A percentile compares a stretch with the other conserved stretches of the same genome.
These are phyloP conservation scores for Hypoxylon trugodes DNA, from an alignment of 495 filamentous ascomycete species.

Conservation along the genomic window DNA sequence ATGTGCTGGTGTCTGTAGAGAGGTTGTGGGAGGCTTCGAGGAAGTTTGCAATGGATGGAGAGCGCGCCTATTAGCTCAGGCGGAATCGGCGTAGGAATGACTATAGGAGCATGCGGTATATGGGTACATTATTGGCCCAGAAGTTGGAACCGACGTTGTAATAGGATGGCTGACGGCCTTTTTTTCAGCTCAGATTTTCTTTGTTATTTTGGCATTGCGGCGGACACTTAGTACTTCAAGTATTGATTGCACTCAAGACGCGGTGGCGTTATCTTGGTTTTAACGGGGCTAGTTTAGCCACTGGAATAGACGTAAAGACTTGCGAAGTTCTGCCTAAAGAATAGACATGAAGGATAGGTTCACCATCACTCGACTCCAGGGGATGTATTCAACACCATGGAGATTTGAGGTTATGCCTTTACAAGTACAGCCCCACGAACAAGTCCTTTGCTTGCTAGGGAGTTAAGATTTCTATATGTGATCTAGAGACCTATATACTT, in stretches of 20 bases:
- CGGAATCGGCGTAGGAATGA: conserved; percentile 44
- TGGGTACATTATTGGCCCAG: background rate
- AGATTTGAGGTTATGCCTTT: too few species aligned
- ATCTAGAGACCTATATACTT: too few species aligned
- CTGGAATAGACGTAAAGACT: conserved; percentile 33
- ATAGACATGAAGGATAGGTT: conserved; percentile 9
- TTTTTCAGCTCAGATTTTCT: conserved; percentile 12
- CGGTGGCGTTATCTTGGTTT: conserved; percentile 28
- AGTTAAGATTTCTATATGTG: too few species aligned
- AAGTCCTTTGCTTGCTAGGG: too few species aligned
- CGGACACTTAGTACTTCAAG: too few species aligned
- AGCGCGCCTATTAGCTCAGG: conserved; percentile 58
- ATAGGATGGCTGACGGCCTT: conserved; percentile 10
- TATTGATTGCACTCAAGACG: conserved; percentile 26
- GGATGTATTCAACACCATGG: background rate
- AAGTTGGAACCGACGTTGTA: conserved; percentile 1
- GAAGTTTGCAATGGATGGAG: conserved; percentile 74
- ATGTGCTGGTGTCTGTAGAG: conserved; percentile 78
- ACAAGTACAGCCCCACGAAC: too few species aligned
- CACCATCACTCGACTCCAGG: background rate
- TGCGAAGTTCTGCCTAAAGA: conserved; percentile 1
- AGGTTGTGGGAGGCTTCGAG: conserved; percentile 92
- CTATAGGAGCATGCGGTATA: background rate
- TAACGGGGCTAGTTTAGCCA: conserved; percentile 10
- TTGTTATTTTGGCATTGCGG: conserved; percentile 30